Conservation (phyloP, 805 yeast species). For the Teunomyces cretensis region DNA sequence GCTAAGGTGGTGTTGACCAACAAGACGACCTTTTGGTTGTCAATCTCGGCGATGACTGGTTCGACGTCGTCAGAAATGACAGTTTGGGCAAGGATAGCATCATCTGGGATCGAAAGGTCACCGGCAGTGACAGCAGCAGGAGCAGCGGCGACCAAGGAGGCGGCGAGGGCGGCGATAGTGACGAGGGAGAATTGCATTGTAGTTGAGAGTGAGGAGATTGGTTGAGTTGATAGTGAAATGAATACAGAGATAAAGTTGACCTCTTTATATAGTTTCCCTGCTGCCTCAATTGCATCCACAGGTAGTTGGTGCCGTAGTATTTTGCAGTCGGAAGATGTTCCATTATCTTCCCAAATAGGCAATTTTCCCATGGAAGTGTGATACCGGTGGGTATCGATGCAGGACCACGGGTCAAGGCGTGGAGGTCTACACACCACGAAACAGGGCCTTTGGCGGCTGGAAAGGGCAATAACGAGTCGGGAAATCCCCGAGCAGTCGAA, state of each 20-base stretch:
- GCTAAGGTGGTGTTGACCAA: constrained; percentile 14
- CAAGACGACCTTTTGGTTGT: constrained; percentile 12
- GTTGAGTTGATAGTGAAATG: background rate
- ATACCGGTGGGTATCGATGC: background rate
- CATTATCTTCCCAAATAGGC: constrained; percentile 1
- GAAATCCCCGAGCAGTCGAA: background rate
- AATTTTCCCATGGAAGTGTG: background rate
- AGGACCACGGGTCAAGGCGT: background rate
- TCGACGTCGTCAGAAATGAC: constrained; percentile 10
- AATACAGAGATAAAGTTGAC: background rate
- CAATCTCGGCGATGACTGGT: constrained; percentile 9
- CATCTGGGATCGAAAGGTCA: constrained; percentile 9
- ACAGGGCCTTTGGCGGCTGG: background rate
- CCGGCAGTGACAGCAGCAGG: constrained; percentile 2
- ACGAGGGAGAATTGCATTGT: constrained; percentile 13
- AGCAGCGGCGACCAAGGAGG: constrained; percentile 9
- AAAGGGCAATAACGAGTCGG: background rate
- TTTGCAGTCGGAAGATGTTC: constrained; percentile 1
- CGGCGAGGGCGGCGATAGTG: constrained; percentile 6
- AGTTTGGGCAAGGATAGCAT: constrained; percentile 11
- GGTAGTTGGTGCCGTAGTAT: background rate
- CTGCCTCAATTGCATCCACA: background rate
- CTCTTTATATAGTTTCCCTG: background rate
- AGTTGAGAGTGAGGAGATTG: background rate
- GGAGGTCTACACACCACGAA: background rate